Evolutionary conservation across 805 yeast genomes (phyloP).

Genomic region (Ogataea naganishii): DNA sequence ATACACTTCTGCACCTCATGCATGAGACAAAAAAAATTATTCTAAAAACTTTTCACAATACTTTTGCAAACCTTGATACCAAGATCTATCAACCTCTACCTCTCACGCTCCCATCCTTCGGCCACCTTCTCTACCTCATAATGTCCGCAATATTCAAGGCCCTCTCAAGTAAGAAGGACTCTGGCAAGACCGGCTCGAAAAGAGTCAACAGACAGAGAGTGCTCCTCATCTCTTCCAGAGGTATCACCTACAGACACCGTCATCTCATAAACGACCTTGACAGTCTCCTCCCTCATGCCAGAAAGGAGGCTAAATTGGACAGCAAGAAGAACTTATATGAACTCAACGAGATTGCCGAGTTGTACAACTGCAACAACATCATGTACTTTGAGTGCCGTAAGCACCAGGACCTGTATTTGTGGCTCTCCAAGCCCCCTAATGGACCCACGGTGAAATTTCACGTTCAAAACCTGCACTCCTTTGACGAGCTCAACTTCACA

Average conservation of each 20-base stretch:
- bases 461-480: constrained; percentile 89
- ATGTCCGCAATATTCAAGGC: constrained; percentile 76
- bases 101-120: too few relatives aligned
- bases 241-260: constrained; percentile 91
- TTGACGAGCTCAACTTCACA: constrained; percentile 92
- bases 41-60: too few relatives aligned
- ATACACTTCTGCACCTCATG: too few relatives aligned
- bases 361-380: constrained; percentile 94
- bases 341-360: constrained; percentile 91
- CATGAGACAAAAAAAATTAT: too few relatives aligned
- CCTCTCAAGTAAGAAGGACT: constrained; percentile 34
- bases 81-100: too few relatives aligned
- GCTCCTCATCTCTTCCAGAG: constrained; percentile 85
- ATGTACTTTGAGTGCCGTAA: constrained; percentile 93
- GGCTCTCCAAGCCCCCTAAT: constrained; percentile 95
- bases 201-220: constrained; percentile 84
- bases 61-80: too few relatives aligned
- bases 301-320: constrained; percentile 94
- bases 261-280: constrained; percentile 81
- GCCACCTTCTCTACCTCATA: constrained; percentile 1
- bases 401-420: constrained; percentile 88
- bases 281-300: constrained; percentile 80
- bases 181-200: constrained; percentile 33
- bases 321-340: constrained; percentile 82
- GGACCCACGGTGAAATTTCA: constrained; percentile 95